A percentile compares a stretch with the other conserved stretches of the same genome.
phyloP scores from a whole-genome alignment of 345 rosid genomes.

The Dipteronia dyeriana region DNA sequence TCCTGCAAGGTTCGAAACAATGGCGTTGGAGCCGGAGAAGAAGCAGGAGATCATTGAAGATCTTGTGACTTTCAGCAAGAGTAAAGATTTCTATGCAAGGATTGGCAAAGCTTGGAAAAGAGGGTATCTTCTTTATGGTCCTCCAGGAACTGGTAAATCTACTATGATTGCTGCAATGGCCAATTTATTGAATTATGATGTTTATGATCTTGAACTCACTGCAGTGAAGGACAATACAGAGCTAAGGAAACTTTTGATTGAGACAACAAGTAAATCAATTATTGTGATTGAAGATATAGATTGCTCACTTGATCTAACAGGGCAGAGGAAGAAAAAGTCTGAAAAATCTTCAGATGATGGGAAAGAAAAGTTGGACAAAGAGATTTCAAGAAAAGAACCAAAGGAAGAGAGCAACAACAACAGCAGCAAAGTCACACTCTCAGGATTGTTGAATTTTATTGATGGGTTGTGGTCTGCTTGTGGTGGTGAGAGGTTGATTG shows the following conservation, averaged over 20 bases:
- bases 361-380: constrained; percentile 34
- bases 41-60: constrained; percentile 58
- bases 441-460: constrained; percentile 63
- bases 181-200: constrained; percentile 35
- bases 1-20: constrained; percentile 57
- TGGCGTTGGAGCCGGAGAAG: constrained; percentile 57
- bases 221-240: constrained; percentile 42
- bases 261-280: constrained; percentile 51
- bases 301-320: constrained; percentile 59
- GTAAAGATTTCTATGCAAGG: constrained; percentile 55
- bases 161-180: constrained; percentile 46
- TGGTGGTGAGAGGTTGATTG: constrained; percentile 65
- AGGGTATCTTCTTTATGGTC: constrained; percentile 60
- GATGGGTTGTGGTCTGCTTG: constrained; percentile 78
- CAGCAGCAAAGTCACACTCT: constrained; percentile 56
- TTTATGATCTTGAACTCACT: constrained; percentile 39
- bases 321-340: constrained; percentile 45
- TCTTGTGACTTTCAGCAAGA: constrained; percentile 50
- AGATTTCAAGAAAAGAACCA: constrained; percentile 25
- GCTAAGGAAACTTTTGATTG: constrained; percentile 35
- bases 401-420: constrained; percentile 36
- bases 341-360: constrained; percentile 32
- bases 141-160: constrained; percentile 38
- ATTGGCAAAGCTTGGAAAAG: constrained; percentile 62
- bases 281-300: constrained; percentile 59